Conservation (phyloP, 495 filamentous ascomycete species). For the Annulohypoxylon bovei region DNA sequence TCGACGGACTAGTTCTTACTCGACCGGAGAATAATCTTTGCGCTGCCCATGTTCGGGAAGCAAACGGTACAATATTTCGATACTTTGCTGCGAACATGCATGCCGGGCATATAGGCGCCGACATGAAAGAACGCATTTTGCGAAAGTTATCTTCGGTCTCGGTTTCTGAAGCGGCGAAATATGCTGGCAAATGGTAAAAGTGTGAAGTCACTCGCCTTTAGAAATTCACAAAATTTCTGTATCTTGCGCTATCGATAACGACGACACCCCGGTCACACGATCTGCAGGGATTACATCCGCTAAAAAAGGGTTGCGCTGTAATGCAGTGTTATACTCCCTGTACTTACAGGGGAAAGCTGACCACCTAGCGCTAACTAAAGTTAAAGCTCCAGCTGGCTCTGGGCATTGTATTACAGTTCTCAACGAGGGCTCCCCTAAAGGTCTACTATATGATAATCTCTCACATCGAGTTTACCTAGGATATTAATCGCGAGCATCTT, state of each 20-base stretch:
- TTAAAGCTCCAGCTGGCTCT: too few relatives aligned
- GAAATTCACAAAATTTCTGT: constrained; percentile 24
- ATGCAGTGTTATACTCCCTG: too few relatives aligned
- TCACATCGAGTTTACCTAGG: neutral
- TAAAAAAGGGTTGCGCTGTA: too few relatives aligned
- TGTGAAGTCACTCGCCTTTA: neutral
- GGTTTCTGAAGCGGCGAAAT: constrained; percentile 6
- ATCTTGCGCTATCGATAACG: constrained; percentile 18
- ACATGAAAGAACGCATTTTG: constrained; percentile 36
- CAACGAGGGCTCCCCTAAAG: too few relatives aligned
- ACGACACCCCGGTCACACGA: too few relatives aligned
- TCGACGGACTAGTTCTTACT: constrained; percentile 64
- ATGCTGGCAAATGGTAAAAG: neutral
- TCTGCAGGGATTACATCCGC: too few relatives aligned
- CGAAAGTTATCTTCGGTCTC: neutral
- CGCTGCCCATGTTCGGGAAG: constrained; percentile 46
- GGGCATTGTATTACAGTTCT: too few relatives aligned
- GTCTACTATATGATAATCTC: too few relatives aligned
- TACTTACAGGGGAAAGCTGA: too few relatives aligned
- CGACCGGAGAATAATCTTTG: constrained; percentile 50
- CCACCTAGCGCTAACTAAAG: too few relatives aligned
- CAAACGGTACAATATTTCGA: constrained; percentile 9
- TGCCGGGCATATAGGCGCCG: constrained; percentile 45
- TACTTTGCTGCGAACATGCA: constrained; percentile 36
- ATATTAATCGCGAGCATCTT: neutral